phyloP scores from a whole-genome alignment of 2,329 filamentous ascomycete genomes.

The Leptographium wingfieldii region DNA sequence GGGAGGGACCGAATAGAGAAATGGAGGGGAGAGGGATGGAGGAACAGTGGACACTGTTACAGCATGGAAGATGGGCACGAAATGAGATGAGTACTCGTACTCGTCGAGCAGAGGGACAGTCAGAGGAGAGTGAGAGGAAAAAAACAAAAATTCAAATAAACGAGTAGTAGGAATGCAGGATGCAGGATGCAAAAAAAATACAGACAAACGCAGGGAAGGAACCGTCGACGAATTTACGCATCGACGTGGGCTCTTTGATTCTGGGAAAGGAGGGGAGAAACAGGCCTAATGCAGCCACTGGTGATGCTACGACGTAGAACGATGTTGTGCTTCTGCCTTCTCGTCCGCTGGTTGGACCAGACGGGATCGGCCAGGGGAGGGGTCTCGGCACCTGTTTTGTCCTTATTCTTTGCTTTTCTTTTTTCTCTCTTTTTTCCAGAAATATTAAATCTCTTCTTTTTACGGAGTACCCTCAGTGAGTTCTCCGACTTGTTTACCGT shows the following conservation, averaged over 20 bases:
- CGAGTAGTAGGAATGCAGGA: neutral
- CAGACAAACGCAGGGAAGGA: neutral
- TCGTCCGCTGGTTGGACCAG: neutral
- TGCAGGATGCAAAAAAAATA: neutral
- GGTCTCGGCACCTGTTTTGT: neutral
- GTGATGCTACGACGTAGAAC: neutral
- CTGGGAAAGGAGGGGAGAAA: neutral
- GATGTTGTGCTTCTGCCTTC: slow-evolving; percentile 1
- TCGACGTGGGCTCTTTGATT: neutral
- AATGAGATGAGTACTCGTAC: neutral
- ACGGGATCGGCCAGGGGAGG: neutral
- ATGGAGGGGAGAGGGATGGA: neutral
- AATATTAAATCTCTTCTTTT: neutral
- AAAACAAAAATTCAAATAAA: neutral
- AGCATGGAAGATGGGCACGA: neutral
- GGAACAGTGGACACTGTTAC: neutral
- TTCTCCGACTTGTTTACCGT: neutral
- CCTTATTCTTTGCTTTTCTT: neutral
- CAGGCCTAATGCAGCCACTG: neutral
- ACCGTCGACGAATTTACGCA: neutral
- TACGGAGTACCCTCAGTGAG: neutral
- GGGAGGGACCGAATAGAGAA: neutral
- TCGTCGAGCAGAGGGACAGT: neutral
- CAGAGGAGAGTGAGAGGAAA: neutral
- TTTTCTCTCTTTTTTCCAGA: neutral